These are phyloP conservation scores for Salix brachista DNA, from an alignment of 345 rosid species.

Conservation along the genomic window DNA sequence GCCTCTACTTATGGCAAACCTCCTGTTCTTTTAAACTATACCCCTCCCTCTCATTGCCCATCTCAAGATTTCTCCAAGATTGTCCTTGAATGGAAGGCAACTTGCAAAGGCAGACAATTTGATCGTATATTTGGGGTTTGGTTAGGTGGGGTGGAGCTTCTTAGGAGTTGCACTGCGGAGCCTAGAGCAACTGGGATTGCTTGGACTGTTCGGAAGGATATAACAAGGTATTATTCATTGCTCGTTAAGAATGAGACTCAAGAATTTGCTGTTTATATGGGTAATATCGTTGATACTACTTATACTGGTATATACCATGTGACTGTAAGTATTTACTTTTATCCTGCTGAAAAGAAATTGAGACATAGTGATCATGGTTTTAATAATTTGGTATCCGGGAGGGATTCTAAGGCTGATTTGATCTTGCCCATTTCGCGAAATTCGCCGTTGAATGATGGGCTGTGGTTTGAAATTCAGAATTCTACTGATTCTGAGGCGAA, in stretches of 20 bases:
- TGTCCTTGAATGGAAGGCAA: slow-evolving; percentile 75
- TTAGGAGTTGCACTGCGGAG: slow-evolving; percentile 94
- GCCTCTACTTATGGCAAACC: slow-evolving; percentile 62
- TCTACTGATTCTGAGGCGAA: slow-evolving; percentile 36
- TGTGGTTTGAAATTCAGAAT: slow-evolving; percentile 77
- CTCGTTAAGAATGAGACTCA: slow-evolving; percentile 54
- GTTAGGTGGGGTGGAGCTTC: slow-evolving; percentile 86
- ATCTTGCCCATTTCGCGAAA: slow-evolving; percentile 70
- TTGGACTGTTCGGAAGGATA: slow-evolving; percentile 77
- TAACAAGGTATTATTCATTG: slow-evolving; percentile 71
- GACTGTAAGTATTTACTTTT: slow-evolving; percentile 55
- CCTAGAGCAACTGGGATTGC: slow-evolving; percentile 62
- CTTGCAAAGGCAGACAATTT: slow-evolving; percentile 68
- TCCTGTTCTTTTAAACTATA: slow-evolving; percentile 65
- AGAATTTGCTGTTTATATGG: slow-evolving; percentile 58
- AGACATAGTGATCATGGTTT: not conserved
- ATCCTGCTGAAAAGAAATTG: slow-evolving; percentile 35
- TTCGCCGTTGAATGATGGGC: slow-evolving; percentile 64
- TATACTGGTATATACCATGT: slow-evolving; percentile 87
- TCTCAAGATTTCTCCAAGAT: slow-evolving; percentile 54
- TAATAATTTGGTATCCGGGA: slow-evolving; percentile 20
- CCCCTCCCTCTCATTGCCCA: slow-evolving; percentile 57
- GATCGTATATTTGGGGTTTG: slow-evolving; percentile 89
- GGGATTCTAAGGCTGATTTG: slow-evolving; percentile 57
- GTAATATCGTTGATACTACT: slow-evolving; percentile 55